Percentiles rank a stretch among this genome's conserved stretches.
Conservation (phyloP, 331 rosid genomes). For the Rosa hybrid region DNA sequence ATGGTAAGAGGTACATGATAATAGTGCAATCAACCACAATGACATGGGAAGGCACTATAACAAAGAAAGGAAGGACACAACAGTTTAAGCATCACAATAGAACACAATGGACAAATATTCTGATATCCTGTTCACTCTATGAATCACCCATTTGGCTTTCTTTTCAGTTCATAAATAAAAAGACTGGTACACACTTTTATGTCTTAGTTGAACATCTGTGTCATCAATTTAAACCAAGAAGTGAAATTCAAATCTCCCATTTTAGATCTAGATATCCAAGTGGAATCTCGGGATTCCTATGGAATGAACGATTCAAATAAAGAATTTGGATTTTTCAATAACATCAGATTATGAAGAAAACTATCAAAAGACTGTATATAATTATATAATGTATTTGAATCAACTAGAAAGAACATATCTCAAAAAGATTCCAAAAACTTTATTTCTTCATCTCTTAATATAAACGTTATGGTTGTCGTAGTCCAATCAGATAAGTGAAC, state of each 20-base stretch:
- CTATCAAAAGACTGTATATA: background rate
- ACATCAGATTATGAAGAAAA: background rate
- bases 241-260: background rate
- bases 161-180: background rate
- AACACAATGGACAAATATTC: background rate
- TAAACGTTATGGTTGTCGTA: background rate
- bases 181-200: background rate
- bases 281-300: background rate
- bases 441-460: background rate
- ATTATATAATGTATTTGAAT: background rate
- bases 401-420: background rate
- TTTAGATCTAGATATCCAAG: background rate
- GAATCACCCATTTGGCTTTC: background rate
- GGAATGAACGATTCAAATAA: background rate
- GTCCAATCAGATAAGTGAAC: background rate
- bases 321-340: background rate
- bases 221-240: no score
- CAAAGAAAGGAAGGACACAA: background rate
- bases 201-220: background rate
- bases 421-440: background rate
- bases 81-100: background rate
- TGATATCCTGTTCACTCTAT: background rate
- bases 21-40: background rate
- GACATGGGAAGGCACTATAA: background rate
- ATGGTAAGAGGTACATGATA: constrained; percentile 16